These are phyloP conservation scores for Hypericum perforatum DNA, from an alignment of 345 rosid genomes.

Conservation along the genomic window DNA sequence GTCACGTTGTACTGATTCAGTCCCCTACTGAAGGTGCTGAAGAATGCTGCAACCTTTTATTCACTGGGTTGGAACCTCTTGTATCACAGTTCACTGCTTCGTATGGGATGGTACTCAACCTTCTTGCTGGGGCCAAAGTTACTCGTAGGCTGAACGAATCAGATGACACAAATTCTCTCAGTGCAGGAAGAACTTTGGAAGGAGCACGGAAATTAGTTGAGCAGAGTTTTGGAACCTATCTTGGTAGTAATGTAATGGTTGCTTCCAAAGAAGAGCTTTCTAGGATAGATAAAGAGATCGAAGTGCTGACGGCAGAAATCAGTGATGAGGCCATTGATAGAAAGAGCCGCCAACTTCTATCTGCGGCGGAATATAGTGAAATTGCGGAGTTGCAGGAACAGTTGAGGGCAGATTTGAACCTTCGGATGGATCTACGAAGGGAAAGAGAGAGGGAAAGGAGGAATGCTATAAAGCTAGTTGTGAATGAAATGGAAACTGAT, in stretches of 20 bases:
- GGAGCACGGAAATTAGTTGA: conserved; percentile 93
- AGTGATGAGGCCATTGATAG: conserved; percentile 74
- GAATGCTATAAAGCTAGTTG: conserved; percentile 52
- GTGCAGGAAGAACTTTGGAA: conserved; percentile 72
- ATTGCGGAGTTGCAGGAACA: conserved; percentile 63
- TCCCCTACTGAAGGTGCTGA: conserved; percentile 86
- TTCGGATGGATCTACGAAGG: conserved; percentile 51
- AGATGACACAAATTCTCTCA: conserved; percentile 35
- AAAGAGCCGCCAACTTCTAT: conserved; percentile 62
- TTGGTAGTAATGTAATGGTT: conserved; percentile 84
- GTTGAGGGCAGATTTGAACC: conserved; percentile 55
- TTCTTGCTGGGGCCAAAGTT: conserved; percentile 70
- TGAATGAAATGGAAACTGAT: conserved; percentile 56
- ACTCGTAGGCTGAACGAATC: conserved; percentile 47
- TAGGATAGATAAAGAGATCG: conserved; percentile 61
- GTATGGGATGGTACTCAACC: conserved; percentile 95
- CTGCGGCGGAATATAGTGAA: conserved; percentile 57
- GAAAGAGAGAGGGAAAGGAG: conserved; percentile 55
- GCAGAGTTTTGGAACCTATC: conserved; percentile 90
- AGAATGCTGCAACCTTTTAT: conserved; percentile 78
- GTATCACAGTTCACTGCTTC: conserved; percentile 96
- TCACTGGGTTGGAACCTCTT: conserved; percentile 84
- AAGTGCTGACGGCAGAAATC: conserved; percentile 51
- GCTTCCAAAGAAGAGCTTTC: conserved; percentile 87
- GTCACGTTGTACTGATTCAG: conserved; percentile 78